Conservation (phyloP, 345 rosid species). For the Capsella bursapastoris region DNA sequence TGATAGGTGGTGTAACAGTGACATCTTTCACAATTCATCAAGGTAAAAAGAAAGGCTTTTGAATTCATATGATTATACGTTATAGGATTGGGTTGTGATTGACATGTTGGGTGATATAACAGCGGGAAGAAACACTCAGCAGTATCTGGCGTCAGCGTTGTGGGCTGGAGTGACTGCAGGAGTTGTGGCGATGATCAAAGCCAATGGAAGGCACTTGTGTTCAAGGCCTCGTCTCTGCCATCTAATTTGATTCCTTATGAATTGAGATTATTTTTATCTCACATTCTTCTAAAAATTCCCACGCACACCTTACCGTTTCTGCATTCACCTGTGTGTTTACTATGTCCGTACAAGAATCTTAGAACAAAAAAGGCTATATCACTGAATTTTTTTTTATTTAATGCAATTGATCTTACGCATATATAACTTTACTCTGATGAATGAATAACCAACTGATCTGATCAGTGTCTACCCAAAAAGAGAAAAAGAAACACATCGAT, state of each 20-base stretch:
- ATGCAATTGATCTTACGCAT: not conserved
- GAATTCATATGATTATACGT: not conserved
- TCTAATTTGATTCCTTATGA: conserved; percentile 51
- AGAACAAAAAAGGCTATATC: not conserved
- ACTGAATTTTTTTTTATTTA: not conserved
- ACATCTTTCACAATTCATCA: conserved; percentile 85
- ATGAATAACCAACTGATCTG: not conserved
- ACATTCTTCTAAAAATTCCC: conserved; percentile 16
- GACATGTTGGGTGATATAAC: conserved; percentile 12
- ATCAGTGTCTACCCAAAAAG: not conserved
- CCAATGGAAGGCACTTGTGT: conserved; percentile 87
- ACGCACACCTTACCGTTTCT: not conserved
- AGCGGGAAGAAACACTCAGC: conserved; percentile 83
- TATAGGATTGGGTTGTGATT: conserved; percentile 13
- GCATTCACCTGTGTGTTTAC: not conserved
- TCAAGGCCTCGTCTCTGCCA: conserved; percentile 95
- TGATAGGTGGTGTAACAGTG: conserved; percentile 84
- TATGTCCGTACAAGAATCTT: not conserved
- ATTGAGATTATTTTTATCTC: not conserved
- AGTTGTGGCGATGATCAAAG: conserved; percentile 74
- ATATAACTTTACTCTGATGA: too few species aligned
- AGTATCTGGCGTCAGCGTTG: conserved; percentile 65
- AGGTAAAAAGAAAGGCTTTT: conserved; percentile 52
- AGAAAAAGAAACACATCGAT: not conserved
- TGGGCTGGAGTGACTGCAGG: conserved; percentile 96